Evolutionary conservation across 495 filamentous ascomycete species (phyloP), one percentile per base, ranked within the genome.

Genomic region (Chlorociboria aeruginascens): DNA sequence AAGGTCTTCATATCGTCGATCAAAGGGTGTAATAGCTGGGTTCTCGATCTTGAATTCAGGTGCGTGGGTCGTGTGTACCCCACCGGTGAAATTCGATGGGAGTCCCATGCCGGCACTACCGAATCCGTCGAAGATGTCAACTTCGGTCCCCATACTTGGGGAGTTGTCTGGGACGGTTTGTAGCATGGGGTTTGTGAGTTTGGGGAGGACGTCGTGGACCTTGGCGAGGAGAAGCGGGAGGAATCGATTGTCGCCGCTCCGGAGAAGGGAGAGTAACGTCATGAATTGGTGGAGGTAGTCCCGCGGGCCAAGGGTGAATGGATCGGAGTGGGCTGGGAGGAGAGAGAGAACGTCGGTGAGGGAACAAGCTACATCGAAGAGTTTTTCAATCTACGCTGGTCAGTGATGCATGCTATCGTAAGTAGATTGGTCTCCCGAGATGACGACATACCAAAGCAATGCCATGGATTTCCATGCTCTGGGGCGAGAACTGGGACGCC

Each of bases 361-460:
- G 13, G 82, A 77, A 57, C 76, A 83, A 6, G 85, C 76, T 36
- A 89, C 71, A 56, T 84, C 81, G 50, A 88, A 79, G 35, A 92
- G 67, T 58, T 89, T 89, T 50, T 87, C 84, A 38, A 86, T 74
- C 69, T 59, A 12, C 36, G 33, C 8, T 12, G 13, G 16, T 44
- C 33, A 44, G 42, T 32, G n/a, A n/a, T n/a, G 25, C 17, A 34
- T 13, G 53, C 60, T 40, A 63, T 60, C 20, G 8, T 20, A 14
- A 32, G n/a, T n/a, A n/a, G n/a, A n/a, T n/a, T n/a, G n/a, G n/a
- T n/a, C n/a, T n/a, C 13, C 17, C 12, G 25, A 20, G 33, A 12
- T 9, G 14, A 66, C 76, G 34, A 66, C 76, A 62, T 68, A 88
- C 83, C 53, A 88, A 61, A 25, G 79, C 79, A 40, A 87, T 78